These are phyloP conservation scores for Termitomyces sp. DNA, from an alignment of 768 basidiomycete genomes.

Conservation along the genomic window DNA sequence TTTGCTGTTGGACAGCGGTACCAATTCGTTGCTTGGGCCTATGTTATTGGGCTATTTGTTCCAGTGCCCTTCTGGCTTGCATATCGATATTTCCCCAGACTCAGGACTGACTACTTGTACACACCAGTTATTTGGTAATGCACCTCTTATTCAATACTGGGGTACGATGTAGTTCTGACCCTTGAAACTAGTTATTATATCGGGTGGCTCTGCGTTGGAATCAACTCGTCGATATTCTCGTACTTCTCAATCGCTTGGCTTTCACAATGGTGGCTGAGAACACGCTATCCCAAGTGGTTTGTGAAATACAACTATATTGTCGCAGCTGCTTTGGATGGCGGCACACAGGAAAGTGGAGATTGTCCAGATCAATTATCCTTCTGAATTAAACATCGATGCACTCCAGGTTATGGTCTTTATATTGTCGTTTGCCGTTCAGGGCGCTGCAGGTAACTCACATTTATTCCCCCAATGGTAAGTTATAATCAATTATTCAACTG, in stretches of 20 bases:
- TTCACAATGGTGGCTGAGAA: conserved; percentile 44
- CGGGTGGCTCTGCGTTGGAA: conserved; percentile 44
- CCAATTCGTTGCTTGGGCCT: conserved; percentile 43
- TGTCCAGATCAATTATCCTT: background rate
- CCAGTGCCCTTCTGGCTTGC: conserved; percentile 50
- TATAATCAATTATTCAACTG: background rate
- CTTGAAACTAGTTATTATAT: conserved; percentile 33
- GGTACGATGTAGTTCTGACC: background rate
- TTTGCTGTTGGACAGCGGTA: conserved; percentile 40
- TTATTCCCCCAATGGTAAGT: conserved; percentile 43
- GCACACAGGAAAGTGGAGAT: conserved; percentile 22
- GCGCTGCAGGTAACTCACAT: conserved; percentile 41
- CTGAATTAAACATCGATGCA: conserved; percentile 16
- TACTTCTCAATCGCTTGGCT: conserved; percentile 38
- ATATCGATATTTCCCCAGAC: conserved; percentile 37
- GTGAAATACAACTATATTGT: conserved; percentile 36
- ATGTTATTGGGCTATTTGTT: conserved; percentile 40
- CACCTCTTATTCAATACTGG: background rate
- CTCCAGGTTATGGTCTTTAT: conserved; percentile 50
- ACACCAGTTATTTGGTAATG: conserved; percentile 39
- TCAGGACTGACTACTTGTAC: conserved; percentile 40
- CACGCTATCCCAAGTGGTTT: conserved; percentile 42
- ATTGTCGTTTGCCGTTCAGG: conserved; percentile 45
- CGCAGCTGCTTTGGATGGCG: conserved; percentile 31
- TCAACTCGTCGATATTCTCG: conserved; percentile 36